Evolutionary conservation across 805 yeast genomes (phyloP), one percentile per base, ranked within the genome.

Genomic region (Helenozyma baotianmanensis): DNA sequence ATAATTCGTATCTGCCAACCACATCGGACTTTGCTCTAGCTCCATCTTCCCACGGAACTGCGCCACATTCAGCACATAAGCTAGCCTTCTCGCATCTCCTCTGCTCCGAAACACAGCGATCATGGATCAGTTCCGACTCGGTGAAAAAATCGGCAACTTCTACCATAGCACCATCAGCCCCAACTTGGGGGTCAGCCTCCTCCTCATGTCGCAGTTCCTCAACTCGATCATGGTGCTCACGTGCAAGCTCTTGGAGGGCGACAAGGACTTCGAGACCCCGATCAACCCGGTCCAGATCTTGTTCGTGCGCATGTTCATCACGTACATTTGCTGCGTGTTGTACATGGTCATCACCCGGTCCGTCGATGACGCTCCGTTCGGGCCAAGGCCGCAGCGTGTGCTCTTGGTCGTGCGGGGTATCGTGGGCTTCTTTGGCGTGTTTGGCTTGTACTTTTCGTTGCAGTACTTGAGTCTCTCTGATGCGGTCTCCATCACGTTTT

Each of bases 221-320:
- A 84, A 83, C 53, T 77, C 89, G 2, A 53, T 80, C 17, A 86
- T 86, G 95, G 72, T 81, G 5, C 71, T 81, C 6, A 71, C 83
- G 4, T 81, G 94, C 43, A 81, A 85, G 51, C 58, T 86, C n/a
- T 58, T 86, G 30, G 84, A 80, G 39, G 74, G 82, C 1, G 84
- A 80, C 44, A 63, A 71, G 12, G 77, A 70, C 34, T 74, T 78
- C 33, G 65, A 64, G 8, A 64, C 61, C 12, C 82, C 85, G 5
- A 72, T 86, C 43, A 79, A 81, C 49, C 94, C 95, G 1, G 56
- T 83, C 21, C 95, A 87, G 56, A 82, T 88, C 33, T 63, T 88
- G 24, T 72, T 85, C 43, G 78, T 75, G 3, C 70, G 97, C 36
- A 87, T 86, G 96, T 33, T 60, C 14, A 71, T 86, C 38, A 89